Percentiles rank a stretch among this genome's conserved stretches.
Evolutionary conservation across 1,139 yeast genomes (phyloP).

Genomic region (Pneumocystis carinii): DNA sequence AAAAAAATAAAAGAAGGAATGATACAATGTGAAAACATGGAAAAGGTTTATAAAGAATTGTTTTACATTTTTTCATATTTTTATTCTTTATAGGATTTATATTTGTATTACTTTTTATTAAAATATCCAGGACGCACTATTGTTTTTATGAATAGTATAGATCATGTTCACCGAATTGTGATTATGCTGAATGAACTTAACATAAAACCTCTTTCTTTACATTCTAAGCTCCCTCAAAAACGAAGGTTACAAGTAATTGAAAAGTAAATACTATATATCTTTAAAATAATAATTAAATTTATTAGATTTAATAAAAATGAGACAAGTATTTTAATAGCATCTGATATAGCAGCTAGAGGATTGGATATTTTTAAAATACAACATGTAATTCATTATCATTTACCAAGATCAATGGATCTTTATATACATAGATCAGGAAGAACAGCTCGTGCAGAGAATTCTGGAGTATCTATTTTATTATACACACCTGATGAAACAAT

Average conservation of each 20-base stretch:
- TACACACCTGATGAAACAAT: conserved; percentile 73
- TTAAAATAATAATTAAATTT: conserved; percentile 30
- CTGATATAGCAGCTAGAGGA: conserved; percentile 98
- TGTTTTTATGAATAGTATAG: conserved; percentile 88
- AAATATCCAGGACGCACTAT: conserved; percentile 82
- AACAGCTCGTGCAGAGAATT: conserved; percentile 89
- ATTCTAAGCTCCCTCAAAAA: conserved; percentile 90
- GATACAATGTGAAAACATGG: conserved; percentile 80
- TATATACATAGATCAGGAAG: conserved; percentile 95
- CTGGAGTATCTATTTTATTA: conserved; percentile 84
- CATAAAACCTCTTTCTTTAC: conserved; percentile 65
- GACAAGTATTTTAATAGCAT: conserved; percentile 63
- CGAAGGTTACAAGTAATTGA: conserved; percentile 80
- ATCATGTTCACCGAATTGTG: conserved; percentile 72
- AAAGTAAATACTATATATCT: conserved; percentile 24
- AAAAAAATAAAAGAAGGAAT: conserved; percentile 67
- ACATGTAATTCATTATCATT: conserved; percentile 90
- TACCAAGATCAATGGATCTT: conserved; percentile 88
- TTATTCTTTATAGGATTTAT: conserved; percentile 38
- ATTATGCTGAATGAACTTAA: conserved; percentile 59
- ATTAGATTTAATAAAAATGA: conserved; percentile 30
- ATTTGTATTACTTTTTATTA: conserved; percentile 70
- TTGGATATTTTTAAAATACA: conserved; percentile 81
- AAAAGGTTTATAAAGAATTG: conserved; percentile 31
- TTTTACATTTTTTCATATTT: background rate